phyloP scores from a whole-genome alignment of 768 basidiomycete genomes.

The Rhizopogon sp. region DNA sequence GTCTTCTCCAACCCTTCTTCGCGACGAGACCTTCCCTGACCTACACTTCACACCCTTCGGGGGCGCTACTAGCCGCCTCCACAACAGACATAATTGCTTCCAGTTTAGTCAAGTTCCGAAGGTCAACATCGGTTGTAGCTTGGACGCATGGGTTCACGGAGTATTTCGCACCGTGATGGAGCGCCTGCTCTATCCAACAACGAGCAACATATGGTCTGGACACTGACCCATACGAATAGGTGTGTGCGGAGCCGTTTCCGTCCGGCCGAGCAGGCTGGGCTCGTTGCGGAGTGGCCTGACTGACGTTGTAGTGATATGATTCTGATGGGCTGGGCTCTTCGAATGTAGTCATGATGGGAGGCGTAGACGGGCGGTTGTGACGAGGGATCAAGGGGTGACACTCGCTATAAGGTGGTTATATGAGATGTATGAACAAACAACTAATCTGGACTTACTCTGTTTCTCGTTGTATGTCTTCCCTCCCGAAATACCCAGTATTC shows the following conservation, averaged over 20 bases:
- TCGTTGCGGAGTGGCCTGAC: slow-evolving; percentile 24
- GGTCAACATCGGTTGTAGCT: slow-evolving; percentile 66
- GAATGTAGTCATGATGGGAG: slow-evolving; percentile 21
- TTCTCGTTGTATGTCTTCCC: slow-evolving; percentile 3
- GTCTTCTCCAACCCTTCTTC: slow-evolving; percentile 24
- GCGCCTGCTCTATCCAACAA: slow-evolving; percentile 71
- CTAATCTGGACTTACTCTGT: slow-evolving; percentile 21
- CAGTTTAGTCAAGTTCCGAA: slow-evolving; percentile 48
- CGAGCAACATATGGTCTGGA: slow-evolving; percentile 25
- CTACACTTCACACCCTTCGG: slow-evolving; percentile 58
- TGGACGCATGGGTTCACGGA: slow-evolving; percentile 60
- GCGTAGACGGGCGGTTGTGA: slow-evolving; percentile 20
- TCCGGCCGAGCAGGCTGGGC: slow-evolving; percentile 19
- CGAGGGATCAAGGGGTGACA: slow-evolving; percentile 43
- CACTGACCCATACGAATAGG: slow-evolving; percentile 22
- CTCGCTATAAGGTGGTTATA: slow-evolving; percentile 34
- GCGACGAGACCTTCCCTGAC: slow-evolving; percentile 36
- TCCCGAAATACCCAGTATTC: slow-evolving; percentile 6
- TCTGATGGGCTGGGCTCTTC: slow-evolving; percentile 14
- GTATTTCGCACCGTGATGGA: slow-evolving; percentile 71
- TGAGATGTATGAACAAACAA: not conserved
- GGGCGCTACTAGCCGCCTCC: slow-evolving; percentile 27
- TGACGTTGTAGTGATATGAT: slow-evolving; percentile 20
- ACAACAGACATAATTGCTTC: slow-evolving; percentile 31
- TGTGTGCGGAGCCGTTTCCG: slow-evolving; percentile 26